Evolutionary conservation across 371 early-diverging fungal species (phyloP), one percentile per base, ranked within the genome.

Genomic region (Mortierella polycephala): DNA sequence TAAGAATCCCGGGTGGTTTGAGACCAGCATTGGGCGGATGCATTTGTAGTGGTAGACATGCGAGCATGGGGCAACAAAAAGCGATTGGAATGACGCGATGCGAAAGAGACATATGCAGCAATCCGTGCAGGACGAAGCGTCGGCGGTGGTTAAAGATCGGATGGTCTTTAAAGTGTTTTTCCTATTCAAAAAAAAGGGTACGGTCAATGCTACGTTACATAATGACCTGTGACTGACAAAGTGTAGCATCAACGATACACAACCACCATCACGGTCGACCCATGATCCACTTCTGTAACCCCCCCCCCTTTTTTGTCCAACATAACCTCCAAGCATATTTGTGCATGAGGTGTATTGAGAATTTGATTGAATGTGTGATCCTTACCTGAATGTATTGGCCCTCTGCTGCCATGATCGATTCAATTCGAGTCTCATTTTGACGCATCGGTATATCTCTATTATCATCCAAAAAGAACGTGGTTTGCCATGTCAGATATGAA

Each of bases 11-110:
- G 94, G 89, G 60, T 88, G 87, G 57, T 85, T 74, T 66, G 83
- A 85, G 54, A 89, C 84, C 60, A 96, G 84, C 45, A 96, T 84
- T 4, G 93, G 89, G 54, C 90, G 87, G 60, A 96, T 93, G 80
- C 98, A 98, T 83, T 96, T 96, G 85, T 92, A 98, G 75, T 98
- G 98, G 84, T 93, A 98, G 71, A 94, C 92, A 79, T 97, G 98
- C 11, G 95, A 95, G 75, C 98, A 97, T 3, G 98, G 97, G 7
- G 98, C 93, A 14, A 97, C 87, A 76, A 98, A 98, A 53, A 98
- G 87, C 9, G 97, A 96, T 83, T 97, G 97, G 83, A 92, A 94
- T 14, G 96, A 95, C 7, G 91, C 91, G 66, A 97, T 89, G 58
- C 93, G 86, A 74, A 92, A 94, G 54, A 98, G 87, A 83, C 98